Conservation (phyloP, 208 protist species). For the Crithidia brevicula region DNA sequence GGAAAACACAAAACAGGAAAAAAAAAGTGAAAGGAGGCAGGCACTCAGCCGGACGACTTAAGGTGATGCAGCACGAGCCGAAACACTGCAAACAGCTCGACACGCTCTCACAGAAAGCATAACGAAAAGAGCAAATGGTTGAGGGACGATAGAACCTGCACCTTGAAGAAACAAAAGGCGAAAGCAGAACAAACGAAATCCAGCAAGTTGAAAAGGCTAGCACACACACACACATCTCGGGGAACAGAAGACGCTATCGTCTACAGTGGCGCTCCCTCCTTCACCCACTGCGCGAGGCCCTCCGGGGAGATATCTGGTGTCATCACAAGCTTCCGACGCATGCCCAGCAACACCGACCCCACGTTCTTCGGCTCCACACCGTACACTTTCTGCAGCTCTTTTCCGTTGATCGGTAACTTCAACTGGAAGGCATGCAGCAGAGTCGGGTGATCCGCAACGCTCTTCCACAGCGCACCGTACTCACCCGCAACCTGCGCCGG, state of each 20-base stretch:
- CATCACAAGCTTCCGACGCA: slow-evolving; percentile 63
- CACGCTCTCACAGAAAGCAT: too few relatives aligned
- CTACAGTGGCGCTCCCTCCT: slow-evolving; percentile 14
- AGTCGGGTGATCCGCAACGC: slow-evolving; percentile 40
- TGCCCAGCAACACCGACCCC: slow-evolving; percentile 48
- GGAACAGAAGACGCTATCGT: too few relatives aligned
- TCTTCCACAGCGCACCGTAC: slow-evolving; percentile 38
- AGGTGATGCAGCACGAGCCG: too few relatives aligned
- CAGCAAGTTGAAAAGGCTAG: too few relatives aligned
- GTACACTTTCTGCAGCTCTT: slow-evolving; percentile 54
- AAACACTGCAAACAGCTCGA: too few relatives aligned
- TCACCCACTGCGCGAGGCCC: slow-evolving; percentile 29
- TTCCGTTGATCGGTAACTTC: slow-evolving; percentile 68
- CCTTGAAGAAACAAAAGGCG: too few relatives aligned
- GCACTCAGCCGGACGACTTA: neutral
- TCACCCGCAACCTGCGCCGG: neutral
- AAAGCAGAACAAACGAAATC: too few relatives aligned
- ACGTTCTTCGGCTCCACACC: slow-evolving; percentile 52
- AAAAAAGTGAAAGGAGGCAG: neutral
- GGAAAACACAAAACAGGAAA: too few relatives aligned
- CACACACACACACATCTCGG: too few relatives aligned
- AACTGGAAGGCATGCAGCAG: slow-evolving; percentile 52
- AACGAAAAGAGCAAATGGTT: too few relatives aligned
- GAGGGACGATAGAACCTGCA: too few relatives aligned
- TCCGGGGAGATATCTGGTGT: slow-evolving; percentile 34